phyloP scores from a whole-genome alignment of 805 yeast species.

The Barnettozyma pratensis region DNA sequence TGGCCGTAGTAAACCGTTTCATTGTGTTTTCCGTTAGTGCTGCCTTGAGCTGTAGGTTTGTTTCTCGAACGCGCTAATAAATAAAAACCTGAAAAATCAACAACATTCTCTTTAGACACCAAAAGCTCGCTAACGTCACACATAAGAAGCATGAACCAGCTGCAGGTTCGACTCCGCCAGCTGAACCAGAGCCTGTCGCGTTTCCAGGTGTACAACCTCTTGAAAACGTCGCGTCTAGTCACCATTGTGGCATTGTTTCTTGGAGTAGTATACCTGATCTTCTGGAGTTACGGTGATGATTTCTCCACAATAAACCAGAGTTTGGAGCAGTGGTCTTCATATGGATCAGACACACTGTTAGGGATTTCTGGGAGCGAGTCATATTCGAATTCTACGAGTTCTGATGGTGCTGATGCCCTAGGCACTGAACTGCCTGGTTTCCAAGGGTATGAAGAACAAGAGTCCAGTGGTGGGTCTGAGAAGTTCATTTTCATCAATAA shows the following conservation, averaged over 20 bases:
- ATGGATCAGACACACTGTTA: neutral
- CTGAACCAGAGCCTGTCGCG: constrained; percentile 4
- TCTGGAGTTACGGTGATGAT: neutral
- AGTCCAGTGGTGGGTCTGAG: neutral
- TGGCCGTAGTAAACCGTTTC: no score
- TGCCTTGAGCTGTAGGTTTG: no score
- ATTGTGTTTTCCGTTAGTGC: no score
- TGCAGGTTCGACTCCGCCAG: constrained; percentile 1
- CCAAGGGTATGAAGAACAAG: no score
- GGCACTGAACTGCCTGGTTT: no score
- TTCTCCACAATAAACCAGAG: neutral
- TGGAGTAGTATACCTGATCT: neutral
- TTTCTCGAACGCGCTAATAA: no score
- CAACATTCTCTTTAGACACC: neutral
- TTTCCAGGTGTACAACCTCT: neutral
- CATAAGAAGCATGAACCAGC: neutral
- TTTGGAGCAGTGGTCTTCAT: neutral
- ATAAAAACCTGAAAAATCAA: neutral
- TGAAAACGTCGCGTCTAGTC: neutral
- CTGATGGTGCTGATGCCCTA: no score
- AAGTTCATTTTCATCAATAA: constrained; percentile 18
- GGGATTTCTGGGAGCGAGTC: no score
- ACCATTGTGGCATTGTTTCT: neutral
- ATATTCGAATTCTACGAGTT: no score
- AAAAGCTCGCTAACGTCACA: neutral